A percentile compares a stretch with the other conserved stretches of the same genome.
Evolutionary conservation across 192 early-diverging fungal genomes (phyloP).

Genomic region (Rhizoclosmatium globosum): DNA sequence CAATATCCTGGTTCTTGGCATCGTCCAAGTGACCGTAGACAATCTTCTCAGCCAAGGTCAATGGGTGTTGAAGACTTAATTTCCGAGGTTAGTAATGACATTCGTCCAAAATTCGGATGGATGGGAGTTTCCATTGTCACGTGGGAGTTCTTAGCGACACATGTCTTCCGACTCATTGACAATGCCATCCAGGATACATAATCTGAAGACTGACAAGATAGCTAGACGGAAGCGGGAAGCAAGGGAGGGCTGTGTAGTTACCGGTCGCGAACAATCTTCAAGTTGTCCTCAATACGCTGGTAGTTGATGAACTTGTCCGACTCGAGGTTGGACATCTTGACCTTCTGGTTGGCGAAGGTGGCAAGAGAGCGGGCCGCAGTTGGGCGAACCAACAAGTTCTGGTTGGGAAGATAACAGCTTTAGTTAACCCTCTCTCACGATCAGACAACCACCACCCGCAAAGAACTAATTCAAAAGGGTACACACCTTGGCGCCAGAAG

Average conservation of each 20-base stretch:
- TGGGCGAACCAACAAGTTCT: constrained; percentile 5
- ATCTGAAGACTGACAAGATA: not conserved
- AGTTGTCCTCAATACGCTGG: constrained; percentile 93
- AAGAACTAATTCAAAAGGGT: not conserved
- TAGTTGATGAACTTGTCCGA: constrained; percentile 97
- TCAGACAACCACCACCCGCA: not conserved
- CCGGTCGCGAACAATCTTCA: constrained; percentile 92
- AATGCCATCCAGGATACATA: too few relatives aligned
- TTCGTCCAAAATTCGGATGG: too few relatives aligned
- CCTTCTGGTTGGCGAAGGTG: constrained; percentile 68
- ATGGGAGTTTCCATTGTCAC: too few relatives aligned
- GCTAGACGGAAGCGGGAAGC: not conserved
- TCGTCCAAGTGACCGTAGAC: constrained; percentile 98
- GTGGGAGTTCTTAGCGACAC: too few relatives aligned
- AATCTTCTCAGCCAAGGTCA: constrained; percentile 97
- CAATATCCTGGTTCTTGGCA: constrained; percentile 92
- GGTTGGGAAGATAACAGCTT: not conserved
- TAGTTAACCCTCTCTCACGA: not conserved
- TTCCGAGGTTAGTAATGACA: not conserved
- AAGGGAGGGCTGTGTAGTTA: constrained; percentile 43
- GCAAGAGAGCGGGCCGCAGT: constrained; percentile 38
- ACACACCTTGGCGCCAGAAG: constrained; percentile 23
- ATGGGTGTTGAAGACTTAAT: constrained; percentile 82
- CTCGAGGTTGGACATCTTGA: constrained; percentile 92
- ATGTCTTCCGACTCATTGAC: too few relatives aligned